A percentile compares a stretch with the other conserved stretches of the same genome.
Evolutionary conservation across 768 basidiomycete genomes (phyloP).

Genomic region (Xerocomellus intermedius): DNA sequence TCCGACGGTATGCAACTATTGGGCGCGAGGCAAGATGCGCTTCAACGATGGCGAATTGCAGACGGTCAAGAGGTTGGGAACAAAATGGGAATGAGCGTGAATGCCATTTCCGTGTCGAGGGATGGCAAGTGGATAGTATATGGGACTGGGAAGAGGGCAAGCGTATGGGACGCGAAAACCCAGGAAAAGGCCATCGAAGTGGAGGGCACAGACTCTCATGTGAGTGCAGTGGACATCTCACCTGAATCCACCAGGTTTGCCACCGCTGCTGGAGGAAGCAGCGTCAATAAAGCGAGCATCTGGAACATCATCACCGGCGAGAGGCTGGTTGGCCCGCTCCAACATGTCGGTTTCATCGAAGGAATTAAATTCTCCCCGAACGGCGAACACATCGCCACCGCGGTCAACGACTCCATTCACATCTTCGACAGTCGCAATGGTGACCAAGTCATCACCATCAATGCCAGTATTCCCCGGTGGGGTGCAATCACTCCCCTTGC

Average conservation of each 20-base stretch:
- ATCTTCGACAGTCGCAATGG: too few relatives aligned
- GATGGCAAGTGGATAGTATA: not conserved
- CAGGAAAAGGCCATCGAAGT: not conserved
- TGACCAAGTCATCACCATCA: too few relatives aligned
- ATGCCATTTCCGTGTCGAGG: not conserved
- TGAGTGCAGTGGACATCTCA: not conserved
- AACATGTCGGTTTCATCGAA: too few relatives aligned
- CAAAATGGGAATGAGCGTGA: fast-evolving
- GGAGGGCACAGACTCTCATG: not conserved
- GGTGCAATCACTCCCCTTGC: too few relatives aligned
- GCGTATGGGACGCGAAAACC: not conserved
- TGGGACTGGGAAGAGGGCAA: not conserved
- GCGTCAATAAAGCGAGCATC: too few relatives aligned
- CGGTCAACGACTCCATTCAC: too few relatives aligned
- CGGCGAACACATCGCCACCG: too few relatives aligned
- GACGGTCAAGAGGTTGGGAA: not conserved
- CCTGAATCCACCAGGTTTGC: not conserved
- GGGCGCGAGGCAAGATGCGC: not conserved
- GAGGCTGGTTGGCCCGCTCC: too few relatives aligned
- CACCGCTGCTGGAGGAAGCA: not conserved
- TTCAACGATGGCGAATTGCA: not conserved
- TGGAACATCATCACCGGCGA: too few relatives aligned
- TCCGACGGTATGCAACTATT: not conserved
- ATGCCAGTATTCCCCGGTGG: too few relatives aligned
- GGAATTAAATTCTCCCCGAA: too few relatives aligned